A percentile compares a stretch with the other conserved stretches of the same genome.
These are phyloP conservation scores for Rhizophagus clarus DNA, from an alignment of 192 early-diverging fungal species.

Conservation along the genomic window DNA sequence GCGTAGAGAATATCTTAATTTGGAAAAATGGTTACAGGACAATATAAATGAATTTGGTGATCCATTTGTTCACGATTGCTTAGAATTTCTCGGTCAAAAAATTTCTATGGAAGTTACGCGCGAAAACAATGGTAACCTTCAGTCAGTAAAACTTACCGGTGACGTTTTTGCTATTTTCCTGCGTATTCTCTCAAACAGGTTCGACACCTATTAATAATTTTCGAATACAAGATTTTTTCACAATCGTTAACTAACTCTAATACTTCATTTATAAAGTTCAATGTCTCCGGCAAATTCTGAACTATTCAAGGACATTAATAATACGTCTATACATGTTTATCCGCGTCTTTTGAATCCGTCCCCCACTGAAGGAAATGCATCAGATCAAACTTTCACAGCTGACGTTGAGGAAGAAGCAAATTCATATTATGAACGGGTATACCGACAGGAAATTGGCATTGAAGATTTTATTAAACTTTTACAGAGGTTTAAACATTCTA, in stretches of 20 bases:
- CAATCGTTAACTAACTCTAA: background rate
- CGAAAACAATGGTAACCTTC: conserved; percentile 41
- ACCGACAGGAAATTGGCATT: conserved; percentile 79
- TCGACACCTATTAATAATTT: conserved; percentile 7
- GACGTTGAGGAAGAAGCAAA: conserved; percentile 80
- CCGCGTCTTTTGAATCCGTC: conserved; percentile 50
- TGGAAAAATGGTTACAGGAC: conserved; percentile 86
- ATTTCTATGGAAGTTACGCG: conserved; percentile 50
- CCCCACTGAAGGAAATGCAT: conserved; percentile 47
- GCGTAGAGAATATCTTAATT: conserved; percentile 73
- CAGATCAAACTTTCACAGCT: conserved; percentile 59
- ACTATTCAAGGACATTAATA: conserved; percentile 60
- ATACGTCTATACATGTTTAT: conserved; percentile 51
- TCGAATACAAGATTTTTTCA: background rate
- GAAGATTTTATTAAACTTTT: conserved; percentile 84
- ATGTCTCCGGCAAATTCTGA: conserved; percentile 67
- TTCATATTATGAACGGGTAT: conserved; percentile 75
- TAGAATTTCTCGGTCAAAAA: conserved; percentile 77
- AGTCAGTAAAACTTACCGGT: conserved; percentile 56
- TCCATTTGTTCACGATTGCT: conserved; percentile 66
- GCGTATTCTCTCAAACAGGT: conserved; percentile 61
- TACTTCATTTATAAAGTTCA: conserved; percentile 37
- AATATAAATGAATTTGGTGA: conserved; percentile 66
- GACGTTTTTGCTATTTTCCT: conserved; percentile 74
- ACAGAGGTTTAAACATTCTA: conserved; percentile 77